A percentile compares a stretch with the other conserved stretches of the same genome.
Evolutionary conservation across 2,329 filamentous ascomycete species (phyloP).

Genomic region (Colletotrichum cordylinicola): DNA sequence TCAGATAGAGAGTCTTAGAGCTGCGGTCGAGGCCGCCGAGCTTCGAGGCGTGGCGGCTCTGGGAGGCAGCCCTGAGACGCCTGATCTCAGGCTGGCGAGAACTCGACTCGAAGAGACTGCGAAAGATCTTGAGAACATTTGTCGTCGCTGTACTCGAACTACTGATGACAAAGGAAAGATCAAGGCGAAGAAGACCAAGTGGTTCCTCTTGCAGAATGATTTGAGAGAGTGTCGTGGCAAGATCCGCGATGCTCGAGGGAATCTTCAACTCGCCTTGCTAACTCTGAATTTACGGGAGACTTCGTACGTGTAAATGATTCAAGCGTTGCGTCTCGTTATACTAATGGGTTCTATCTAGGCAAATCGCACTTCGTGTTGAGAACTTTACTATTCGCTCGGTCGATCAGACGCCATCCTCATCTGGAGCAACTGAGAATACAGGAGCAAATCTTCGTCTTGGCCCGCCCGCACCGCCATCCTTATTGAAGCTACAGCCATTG

Average conservation of each 20-base stretch:
- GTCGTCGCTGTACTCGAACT: neutral
- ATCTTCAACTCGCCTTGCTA: neutral
- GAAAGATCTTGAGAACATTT: neutral
- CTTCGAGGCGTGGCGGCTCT: neutral
- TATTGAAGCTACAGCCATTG: no score
- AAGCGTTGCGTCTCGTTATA: no score
- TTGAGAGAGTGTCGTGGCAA: neutral
- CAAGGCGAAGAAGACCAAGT: neutral
- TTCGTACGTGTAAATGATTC: no score
- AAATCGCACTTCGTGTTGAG: no score
- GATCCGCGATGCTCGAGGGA: neutral
- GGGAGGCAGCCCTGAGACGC: neutral
- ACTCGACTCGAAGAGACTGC: neutral
- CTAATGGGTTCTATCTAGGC: no score
- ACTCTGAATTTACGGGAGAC: neutral
- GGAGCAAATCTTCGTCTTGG: no score
- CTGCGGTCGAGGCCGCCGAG: neutral
- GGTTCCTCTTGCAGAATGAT: neutral
- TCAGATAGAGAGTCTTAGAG: neutral
- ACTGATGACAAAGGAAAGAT: neutral
- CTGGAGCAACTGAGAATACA: no score
- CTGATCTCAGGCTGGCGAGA: neutral
- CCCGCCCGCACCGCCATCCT: no score
- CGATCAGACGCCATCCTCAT: no score
- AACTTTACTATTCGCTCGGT: no score